Conservation (phyloP, 2,329 filamentous ascomycete species). For the Alternaria alternata region DNA sequence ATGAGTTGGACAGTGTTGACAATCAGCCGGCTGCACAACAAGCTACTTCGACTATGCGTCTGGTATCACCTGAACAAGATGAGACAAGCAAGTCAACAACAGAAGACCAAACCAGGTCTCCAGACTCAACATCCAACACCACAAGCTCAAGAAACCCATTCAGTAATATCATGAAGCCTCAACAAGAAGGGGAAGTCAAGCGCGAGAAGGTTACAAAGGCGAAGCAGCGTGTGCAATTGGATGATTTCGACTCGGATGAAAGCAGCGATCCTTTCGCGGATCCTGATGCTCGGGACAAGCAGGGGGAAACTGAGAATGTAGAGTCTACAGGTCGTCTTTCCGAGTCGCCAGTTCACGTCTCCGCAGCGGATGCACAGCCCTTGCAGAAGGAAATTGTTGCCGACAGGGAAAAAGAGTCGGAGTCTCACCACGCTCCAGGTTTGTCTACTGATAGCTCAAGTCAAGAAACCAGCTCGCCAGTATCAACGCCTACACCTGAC, state of each 20-base stretch:
- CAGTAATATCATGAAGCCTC: slow-evolving; percentile 41
- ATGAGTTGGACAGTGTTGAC: slow-evolving; percentile 19
- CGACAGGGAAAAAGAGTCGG: slow-evolving; percentile 38
- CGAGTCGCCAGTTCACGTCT: slow-evolving; percentile 74
- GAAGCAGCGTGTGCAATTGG: slow-evolving; percentile 70
- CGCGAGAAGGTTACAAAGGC: slow-evolving; percentile 67
- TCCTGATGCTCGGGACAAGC: slow-evolving; percentile 46
- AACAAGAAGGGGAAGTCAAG: slow-evolving; percentile 58
- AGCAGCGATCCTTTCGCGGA: slow-evolving; percentile 56
- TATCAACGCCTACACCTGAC: slow-evolving; percentile 47
- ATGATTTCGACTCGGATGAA: slow-evolving; percentile 71
- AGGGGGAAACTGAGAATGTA: slow-evolving; percentile 24
- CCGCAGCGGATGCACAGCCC: slow-evolving; percentile 60
- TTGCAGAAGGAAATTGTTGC: slow-evolving; percentile 29
- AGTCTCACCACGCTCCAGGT: slow-evolving; percentile 63
- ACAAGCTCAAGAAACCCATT: slow-evolving; percentile 44
- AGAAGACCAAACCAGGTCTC: slow-evolving; percentile 31
- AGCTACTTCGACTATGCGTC: slow-evolving; percentile 42
- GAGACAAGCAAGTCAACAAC: slow-evolving; percentile 19
- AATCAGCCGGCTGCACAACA: slow-evolving; percentile 30
- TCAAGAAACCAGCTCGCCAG: slow-evolving; percentile 61
- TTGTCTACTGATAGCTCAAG: slow-evolving; percentile 76
- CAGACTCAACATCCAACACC: slow-evolving; percentile 31
- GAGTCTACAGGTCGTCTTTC: slow-evolving; percentile 56
- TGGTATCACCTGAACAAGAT: slow-evolving; percentile 44